Percentiles rank a stretch among this genome's conserved stretches.
Conservation (phyloP, 352 stramenopile species). For the Aphanomyces astaci region DNA sequence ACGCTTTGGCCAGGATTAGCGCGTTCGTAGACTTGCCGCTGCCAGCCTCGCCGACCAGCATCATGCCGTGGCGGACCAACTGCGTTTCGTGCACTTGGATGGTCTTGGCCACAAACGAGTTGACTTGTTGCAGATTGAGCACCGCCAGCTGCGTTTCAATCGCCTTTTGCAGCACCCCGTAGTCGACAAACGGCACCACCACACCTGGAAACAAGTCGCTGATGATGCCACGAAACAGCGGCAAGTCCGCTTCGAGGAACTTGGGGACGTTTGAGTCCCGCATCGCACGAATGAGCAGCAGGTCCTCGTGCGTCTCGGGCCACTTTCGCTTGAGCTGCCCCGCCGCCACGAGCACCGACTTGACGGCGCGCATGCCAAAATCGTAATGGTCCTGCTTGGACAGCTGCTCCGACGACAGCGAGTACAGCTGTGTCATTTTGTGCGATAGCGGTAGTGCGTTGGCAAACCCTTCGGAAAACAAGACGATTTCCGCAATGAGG, state of each 20-base stretch:
- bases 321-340: constrained; percentile 92
- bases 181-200: constrained; percentile 91
- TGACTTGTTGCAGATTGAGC: constrained; percentile 73
- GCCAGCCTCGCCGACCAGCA: constrained; percentile 88
- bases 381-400: constrained; percentile 94
- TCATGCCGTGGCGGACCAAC: constrained; percentile 90
- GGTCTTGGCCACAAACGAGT: constrained; percentile 77
- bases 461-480: constrained; percentile 91
- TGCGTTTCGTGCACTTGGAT: constrained; percentile 89
- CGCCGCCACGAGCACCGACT: constrained; percentile 90
- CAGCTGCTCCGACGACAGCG: constrained; percentile 88
- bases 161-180: constrained; percentile 83
- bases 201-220: constrained; percentile 91
- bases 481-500: constrained; percentile 91
- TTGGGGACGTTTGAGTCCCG: constrained; percentile 94
- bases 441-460: constrained; percentile 88
- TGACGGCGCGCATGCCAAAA: constrained; percentile 91
- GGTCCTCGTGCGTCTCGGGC: constrained; percentile 89
- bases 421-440: constrained; percentile 93
- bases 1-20: constrained; percentile 59
- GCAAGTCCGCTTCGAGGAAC: constrained; percentile 91
- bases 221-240: constrained; percentile 91
- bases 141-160: constrained; percentile 75
- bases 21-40: constrained; percentile 85
- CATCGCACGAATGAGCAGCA: constrained; percentile 93